Base-by-base conservation (phyloP, 2,329 filamentous ascomycete genomes). In the Alternaria brassicicola region DNA sequence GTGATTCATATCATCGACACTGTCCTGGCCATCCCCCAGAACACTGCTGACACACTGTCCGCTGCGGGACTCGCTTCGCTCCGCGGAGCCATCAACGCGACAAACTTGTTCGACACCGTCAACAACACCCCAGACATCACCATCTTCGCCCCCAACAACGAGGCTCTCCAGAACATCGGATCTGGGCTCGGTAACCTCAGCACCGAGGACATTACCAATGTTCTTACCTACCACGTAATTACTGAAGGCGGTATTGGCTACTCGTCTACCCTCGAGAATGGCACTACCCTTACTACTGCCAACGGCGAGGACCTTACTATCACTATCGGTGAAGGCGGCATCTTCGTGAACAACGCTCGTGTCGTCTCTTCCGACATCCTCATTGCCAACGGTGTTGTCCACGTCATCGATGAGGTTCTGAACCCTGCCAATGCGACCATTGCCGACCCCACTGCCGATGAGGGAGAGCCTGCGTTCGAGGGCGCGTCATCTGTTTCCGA, bases 171-270 rank as follows among this genome's bases (percentile, higher is more conserved):
- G 31, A 74, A 78, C 25, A 84, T 89, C 41, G 85, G 83, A 55
- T 85, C 81, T 48, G 77, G 82, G 3, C 69, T 86, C 10, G 71
- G 75, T 26, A 80, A 81, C 56, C 72, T 88, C 28, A 80, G 79
- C 23, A 70, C 75, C 0, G 73, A 80, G 4, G 73, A 85, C 13
- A 78, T 89, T 1, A 72, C 79, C 2, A 73, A 72, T 26, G 81
- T 90, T 49, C 79, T 91, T 31, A 76, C 81, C 25, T 91, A 91
- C 76, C 89, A 92, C 71, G 81, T 90, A 50, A 76, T 91, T 42
- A 79, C 80, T 43, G 9, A 28, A 2, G 82, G 82, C 43, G 80
- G 79, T 8, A 80, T 88, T 1, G 78, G 78, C 52, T 89, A 89
- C 76, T 84, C 81, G 47, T 72, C 78, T 6, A 62, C 67, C 4